Evolutionary conservation across 148 eudicot species (phyloP).

Genomic region (Camellia lanceoleosa): DNA sequence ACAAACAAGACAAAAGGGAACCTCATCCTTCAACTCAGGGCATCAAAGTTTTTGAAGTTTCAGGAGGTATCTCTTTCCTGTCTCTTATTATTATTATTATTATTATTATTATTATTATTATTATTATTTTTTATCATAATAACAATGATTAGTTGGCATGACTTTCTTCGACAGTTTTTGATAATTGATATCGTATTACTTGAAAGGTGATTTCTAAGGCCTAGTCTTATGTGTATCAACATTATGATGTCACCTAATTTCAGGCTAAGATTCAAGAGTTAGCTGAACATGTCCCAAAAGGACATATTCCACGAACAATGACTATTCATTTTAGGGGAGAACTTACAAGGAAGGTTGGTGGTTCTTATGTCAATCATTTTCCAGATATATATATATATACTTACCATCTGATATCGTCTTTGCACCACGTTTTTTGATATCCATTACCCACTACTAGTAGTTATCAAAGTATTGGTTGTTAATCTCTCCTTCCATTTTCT

Average conservation of each 20-base stretch:
- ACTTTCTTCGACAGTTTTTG: not conserved
- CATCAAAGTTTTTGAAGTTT: constrained; percentile 93
- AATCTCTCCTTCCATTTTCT: not conserved
- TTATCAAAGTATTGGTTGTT: not conserved
- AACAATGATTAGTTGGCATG: not conserved
- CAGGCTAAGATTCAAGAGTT: constrained; percentile 98
- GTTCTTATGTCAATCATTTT: not conserved
- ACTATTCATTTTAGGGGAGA: constrained; percentile 94
- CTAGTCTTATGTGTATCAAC: not conserved
- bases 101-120: not conserved
- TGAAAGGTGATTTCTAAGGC: constrained; percentile 3
- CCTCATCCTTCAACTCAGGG: constrained; percentile 90
- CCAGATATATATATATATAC: not conserved
- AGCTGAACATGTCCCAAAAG: constrained; percentile 97
- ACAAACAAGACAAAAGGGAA: constrained; percentile 78
- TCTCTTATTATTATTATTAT: not conserved
- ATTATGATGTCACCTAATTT: constrained; percentile 13
- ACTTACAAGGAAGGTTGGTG: constrained; percentile 90
- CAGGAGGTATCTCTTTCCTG: constrained; percentile 64
- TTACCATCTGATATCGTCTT: not conserved
- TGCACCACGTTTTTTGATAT: not conserved
- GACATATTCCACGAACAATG: constrained; percentile 97
- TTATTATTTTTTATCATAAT: not conserved
- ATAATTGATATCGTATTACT: not conserved
- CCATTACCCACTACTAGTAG: not conserved